Evolutionary conservation across 2,329 filamentous ascomycete genomes (phyloP), one percentile per base, ranked within the genome.

Genomic region (Epichloe glyceriae): DNA sequence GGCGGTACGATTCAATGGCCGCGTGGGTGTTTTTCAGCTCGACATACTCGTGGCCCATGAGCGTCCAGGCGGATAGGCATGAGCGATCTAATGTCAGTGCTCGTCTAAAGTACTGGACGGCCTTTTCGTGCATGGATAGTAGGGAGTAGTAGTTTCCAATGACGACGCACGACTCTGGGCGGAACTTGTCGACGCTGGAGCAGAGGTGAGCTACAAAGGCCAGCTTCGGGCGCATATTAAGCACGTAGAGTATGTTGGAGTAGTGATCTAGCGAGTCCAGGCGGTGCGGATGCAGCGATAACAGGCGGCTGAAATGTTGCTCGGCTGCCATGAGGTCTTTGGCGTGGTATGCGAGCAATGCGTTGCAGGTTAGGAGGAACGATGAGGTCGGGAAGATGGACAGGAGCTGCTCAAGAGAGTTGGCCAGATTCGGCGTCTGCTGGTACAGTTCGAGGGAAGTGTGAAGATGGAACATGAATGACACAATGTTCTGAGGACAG

Each of bases 31-130:
- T 98, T 63, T 97, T 98, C 68, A 98, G 82, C 67, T 98, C 93
- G 50, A 97, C 89, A 60, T 96, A 98, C 66, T 98, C 93, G 66
- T 98, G 93, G 1, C 93, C 93, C 91, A 98, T 97, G 1, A 98
- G 74, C 0, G 93, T 98, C 93, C 93, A 98, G 2, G 93, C 93
- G 0, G 89, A 94, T 15, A 96, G 76, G 64, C 93, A 98, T 26
- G 83, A 85, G 10, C 91, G 83, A 63, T 98, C 93, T 0, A 98
- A 74, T 0, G 88, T 94, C 19, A 98, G 70, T 0, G 93, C 93
- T 20, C 93, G 84, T 3, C 93, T 85, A 72, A 98, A 98, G 68
- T 97, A 97, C 70, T 96, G 89, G 49, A 98, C 90, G 0, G 93
- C 91, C 64, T 98, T 98, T 65, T 98, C 93, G 64, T 98, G 93